Conservation (phyloP, 2,329 filamentous ascomycete genomes). For the Colletotrichum musae region DNA sequence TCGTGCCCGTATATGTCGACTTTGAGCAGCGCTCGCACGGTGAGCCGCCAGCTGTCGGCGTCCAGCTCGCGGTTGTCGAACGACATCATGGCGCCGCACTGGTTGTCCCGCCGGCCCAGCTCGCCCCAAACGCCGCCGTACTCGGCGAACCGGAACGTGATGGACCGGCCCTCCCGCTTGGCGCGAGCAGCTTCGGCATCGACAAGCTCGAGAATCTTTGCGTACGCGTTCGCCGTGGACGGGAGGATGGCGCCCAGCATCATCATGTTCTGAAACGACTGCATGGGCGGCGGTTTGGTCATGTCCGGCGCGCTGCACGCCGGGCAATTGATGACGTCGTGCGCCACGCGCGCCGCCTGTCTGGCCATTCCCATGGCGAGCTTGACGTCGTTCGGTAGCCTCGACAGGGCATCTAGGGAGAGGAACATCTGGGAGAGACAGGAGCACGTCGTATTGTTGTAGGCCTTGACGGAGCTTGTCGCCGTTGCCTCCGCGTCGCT, state of each 20-base stretch:
- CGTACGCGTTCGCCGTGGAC: slow-evolving; percentile 71
- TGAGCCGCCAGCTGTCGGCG: slow-evolving; percentile 67
- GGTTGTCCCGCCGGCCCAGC: slow-evolving; percentile 44
- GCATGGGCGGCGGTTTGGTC: slow-evolving; percentile 57
- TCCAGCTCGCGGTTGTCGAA: slow-evolving; percentile 63
- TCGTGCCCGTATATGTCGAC: slow-evolving; percentile 70
- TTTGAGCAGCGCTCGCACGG: slow-evolving; percentile 67
- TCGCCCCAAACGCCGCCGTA: slow-evolving; percentile 66
- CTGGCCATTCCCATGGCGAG: slow-evolving; percentile 64
- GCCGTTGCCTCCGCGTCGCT: not conserved
- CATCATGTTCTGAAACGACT: slow-evolving; percentile 72
- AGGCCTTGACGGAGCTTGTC: slow-evolving; percentile 17
- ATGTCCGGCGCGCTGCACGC: slow-evolving; percentile 61
- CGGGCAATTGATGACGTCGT: slow-evolving; percentile 66
- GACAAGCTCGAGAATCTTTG: slow-evolving; percentile 66
- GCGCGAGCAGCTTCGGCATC: slow-evolving; percentile 66
- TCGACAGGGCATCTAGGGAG: slow-evolving; percentile 64
- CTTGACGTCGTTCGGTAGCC: slow-evolving; percentile 60
- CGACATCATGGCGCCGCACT: slow-evolving; percentile 48
- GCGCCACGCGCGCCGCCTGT: slow-evolving; percentile 62
- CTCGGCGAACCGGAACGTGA: slow-evolving; percentile 61
- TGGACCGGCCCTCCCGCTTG: slow-evolving; percentile 54
- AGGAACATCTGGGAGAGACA: slow-evolving; percentile 67
- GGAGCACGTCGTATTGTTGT: slow-evolving; percentile 54
- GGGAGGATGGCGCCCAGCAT: slow-evolving; percentile 71